Evolutionary conservation across 2,329 filamentous ascomycete species (phyloP).

Genomic region (Epichloe sylvatica): DNA sequence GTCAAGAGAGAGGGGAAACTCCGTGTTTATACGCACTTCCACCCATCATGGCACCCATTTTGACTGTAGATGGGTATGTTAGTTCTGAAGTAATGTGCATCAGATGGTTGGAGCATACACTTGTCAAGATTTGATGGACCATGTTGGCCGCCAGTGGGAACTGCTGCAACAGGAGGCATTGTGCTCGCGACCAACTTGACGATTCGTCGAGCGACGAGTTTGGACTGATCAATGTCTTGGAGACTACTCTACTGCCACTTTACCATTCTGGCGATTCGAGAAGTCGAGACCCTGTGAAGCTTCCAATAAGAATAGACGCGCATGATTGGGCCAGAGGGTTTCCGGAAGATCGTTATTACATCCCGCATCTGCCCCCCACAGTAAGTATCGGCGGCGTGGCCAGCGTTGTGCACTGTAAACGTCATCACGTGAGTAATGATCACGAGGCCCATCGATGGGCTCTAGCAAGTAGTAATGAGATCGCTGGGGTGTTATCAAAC

Average conservation of each 20-base stretch:
- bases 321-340: slow-evolving; percentile 16
- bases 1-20: not conserved
- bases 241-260: not conserved
- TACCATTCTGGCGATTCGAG: not conserved
- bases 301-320: not conserved
- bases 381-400: slow-evolving; percentile 7
- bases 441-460: slow-evolving; percentile 15
- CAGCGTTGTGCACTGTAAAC: slow-evolving; percentile 12
- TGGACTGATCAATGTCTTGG: not conserved
- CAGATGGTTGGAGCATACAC: slow-evolving; percentile 22
- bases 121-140: slow-evolving; percentile 42
- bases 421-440: slow-evolving; percentile 22
- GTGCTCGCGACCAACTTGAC: not conserved
- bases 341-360: slow-evolving; percentile 18
- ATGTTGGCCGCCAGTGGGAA: slow-evolving; percentile 25
- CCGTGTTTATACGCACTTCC: slow-evolving; percentile 58
- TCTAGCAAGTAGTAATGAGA: slow-evolving; percentile 3
- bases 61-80: slow-evolving; percentile 25
- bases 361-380: slow-evolving; percentile 12
- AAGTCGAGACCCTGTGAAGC: not conserved
- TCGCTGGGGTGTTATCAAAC: not conserved
- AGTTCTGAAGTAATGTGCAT: not conserved
- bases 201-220: not conserved
- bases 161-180: slow-evolving; percentile 28
- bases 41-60: slow-evolving; percentile 98